phyloP scores from a whole-genome alignment of 2,329 filamentous ascomycete species.

The Anthostomella pinea region DNA sequence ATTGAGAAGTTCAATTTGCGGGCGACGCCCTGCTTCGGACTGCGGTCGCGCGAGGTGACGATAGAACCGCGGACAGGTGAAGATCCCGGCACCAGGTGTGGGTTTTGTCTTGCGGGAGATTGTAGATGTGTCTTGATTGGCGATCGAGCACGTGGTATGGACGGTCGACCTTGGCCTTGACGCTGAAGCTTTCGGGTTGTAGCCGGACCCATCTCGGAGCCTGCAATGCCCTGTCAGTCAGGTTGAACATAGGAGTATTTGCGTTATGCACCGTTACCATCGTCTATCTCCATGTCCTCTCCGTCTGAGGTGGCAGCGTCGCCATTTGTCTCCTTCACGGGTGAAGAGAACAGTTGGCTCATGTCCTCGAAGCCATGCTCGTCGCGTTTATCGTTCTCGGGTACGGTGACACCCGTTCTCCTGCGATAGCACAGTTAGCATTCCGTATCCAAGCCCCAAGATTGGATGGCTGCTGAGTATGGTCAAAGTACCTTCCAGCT shows the following conservation, averaged over 20 bases:
- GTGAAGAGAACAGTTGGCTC: slow-evolving; percentile 85
- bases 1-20: slow-evolving; percentile 53
- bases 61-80: slow-evolving; percentile 45
- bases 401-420: slow-evolving; percentile 83
- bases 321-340: slow-evolving; percentile 51
- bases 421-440: slow-evolving; percentile 44
- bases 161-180: slow-evolving; percentile 45
- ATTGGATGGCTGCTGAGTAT: too few species aligned
- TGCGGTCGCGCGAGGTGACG: slow-evolving; percentile 26
- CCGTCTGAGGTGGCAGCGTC: slow-evolving; percentile 26
- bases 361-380: slow-evolving; percentile 90
- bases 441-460: too few species aligned
- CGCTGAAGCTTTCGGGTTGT: slow-evolving; percentile 51
- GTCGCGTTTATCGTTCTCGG: slow-evolving; percentile 77
- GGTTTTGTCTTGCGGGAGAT: slow-evolving; percentile 61
- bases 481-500: slow-evolving; percentile 44
- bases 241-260: too few species aligned
- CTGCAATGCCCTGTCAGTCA: too few species aligned
- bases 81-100: slow-evolving; percentile 52
- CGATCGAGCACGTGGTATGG: slow-evolving; percentile 51
- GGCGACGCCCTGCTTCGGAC: slow-evolving; percentile 42
- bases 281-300: slow-evolving; percentile 53
- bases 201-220: slow-evolving; percentile 51
- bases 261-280: too few species aligned
- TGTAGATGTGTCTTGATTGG: slow-evolving; percentile 61